A percentile compares a stretch with the other conserved stretches of the same genome.
phyloP scores from a whole-genome alignment of 225 moss, liverwort and hornwort genomes.

The Anthoceros angustus region DNA sequence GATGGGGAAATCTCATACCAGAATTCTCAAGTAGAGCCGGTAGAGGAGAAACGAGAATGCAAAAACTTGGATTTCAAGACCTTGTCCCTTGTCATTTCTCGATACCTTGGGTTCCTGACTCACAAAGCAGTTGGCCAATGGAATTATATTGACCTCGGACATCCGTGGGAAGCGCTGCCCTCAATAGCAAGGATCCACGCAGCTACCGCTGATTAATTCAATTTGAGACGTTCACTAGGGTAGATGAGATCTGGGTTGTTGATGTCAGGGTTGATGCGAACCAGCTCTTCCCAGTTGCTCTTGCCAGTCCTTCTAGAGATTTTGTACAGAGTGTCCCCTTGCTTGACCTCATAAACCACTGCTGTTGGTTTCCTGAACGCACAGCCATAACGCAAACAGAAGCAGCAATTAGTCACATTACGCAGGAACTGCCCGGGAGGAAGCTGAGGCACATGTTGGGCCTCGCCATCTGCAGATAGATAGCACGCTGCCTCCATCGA shows the following conservation, averaged over 20 bases:
- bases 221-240: constrained; percentile 56
- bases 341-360: constrained; percentile 38
- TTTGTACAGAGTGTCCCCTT: constrained; percentile 59
- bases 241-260: constrained; percentile 62
- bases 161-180: too few species aligned
- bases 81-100: too few species aligned
- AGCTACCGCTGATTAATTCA: constrained; percentile 6
- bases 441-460: background rate
- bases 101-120: too few species aligned
- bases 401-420: background rate
- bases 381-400: background rate
- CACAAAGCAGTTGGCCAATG: too few species aligned
- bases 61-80: too few species aligned
- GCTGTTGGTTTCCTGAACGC: background rate
- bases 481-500: background rate
- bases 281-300: constrained; percentile 55
- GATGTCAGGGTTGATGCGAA: constrained; percentile 42
- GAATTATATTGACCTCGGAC: too few species aligned
- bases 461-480: background rate
- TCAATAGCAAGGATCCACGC: too few species aligned
- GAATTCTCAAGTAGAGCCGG: too few species aligned
- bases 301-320: constrained; percentile 53
- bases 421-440: background rate
- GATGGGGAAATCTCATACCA: too few species aligned
- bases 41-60: too few species aligned